Percentiles rank a stretch among this genome's conserved stretches.
phyloP scores from a whole-genome alignment of 2,329 filamentous ascomycete genomes.

The Pseudodiploospora longispora region DNA sequence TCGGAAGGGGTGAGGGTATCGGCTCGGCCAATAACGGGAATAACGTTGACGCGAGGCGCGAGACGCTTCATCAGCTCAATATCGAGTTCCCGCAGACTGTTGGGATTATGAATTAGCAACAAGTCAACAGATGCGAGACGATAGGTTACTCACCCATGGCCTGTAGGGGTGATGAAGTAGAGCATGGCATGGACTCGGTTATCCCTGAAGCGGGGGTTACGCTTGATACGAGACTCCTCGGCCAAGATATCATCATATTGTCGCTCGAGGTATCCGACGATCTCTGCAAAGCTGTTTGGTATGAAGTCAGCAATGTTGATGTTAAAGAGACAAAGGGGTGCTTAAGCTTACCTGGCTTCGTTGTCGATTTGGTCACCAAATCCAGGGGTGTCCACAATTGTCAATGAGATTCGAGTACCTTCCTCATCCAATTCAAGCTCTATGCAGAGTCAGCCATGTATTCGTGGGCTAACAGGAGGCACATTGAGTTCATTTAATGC shows the following conservation, averaged over 20 bases:
- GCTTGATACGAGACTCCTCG: conserved; percentile 99
- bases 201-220: conserved; percentile 98
- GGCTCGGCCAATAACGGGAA: conserved; percentile 96
- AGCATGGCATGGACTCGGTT: conserved; percentile 97
- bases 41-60: conserved; percentile 95
- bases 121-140: not conserved
- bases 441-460: conserved; percentile 25
- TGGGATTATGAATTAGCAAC: not conserved
- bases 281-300: conserved; percentile 75
- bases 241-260: conserved; percentile 99
- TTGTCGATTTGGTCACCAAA: conserved; percentile 99
- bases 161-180: conserved; percentile 98
- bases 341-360: conserved; percentile 69
- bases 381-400: conserved; percentile 95
- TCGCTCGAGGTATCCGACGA: conserved; percentile 95
- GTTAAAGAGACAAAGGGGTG: not conserved
- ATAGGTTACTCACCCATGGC: conserved; percentile 64
- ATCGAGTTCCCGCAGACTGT: conserved; percentile 90
- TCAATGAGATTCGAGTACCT: conserved; percentile 94
- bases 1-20: conserved; percentile 95
- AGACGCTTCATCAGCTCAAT: conserved; percentile 99
- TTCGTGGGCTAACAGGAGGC: not conserved
- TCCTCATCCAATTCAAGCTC: conserved; percentile 96
- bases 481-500: conserved; percentile 4
- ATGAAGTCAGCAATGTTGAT: not conserved